Conservation (phyloP, 306 rosid genomes). For the Fragaria nilgerrensis region DNA sequence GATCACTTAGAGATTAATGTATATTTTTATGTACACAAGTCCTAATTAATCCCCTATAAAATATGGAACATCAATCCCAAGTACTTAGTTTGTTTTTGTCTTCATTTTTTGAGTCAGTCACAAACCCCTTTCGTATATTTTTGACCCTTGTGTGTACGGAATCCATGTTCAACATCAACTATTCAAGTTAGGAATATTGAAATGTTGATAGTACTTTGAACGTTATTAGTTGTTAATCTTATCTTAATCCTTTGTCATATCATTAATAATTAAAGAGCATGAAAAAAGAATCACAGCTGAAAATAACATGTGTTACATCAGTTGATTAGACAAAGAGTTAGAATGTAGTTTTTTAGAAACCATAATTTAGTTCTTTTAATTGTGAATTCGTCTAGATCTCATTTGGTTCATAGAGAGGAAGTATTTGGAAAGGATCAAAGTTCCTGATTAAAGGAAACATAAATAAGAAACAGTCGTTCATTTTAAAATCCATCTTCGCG, state of each 20-base stretch:
- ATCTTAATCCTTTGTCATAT: not conserved
- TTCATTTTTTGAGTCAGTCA: not conserved
- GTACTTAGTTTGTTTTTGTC: conserved; percentile 3
- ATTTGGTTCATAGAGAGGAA: too few relatives aligned
- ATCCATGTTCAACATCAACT: conserved; percentile 22
- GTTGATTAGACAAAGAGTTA: not conserved
- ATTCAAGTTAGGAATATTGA: conserved; percentile 31
- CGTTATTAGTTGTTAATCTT: not conserved
- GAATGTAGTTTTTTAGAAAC: too few relatives aligned
- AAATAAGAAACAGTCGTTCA: too few relatives aligned
- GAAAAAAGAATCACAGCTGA: not conserved
- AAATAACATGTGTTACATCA: not conserved
- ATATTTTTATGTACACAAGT: not conserved
- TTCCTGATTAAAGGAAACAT: too few relatives aligned
- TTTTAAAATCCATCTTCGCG: too few relatives aligned
- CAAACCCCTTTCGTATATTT: conserved; percentile 13
- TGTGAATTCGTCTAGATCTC: accelerated
- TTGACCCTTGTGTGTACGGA: conserved; percentile 39
- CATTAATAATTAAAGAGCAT: not conserved
- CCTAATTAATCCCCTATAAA: not conserved
- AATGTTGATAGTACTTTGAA: not conserved
- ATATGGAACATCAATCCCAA: conserved; percentile 1
- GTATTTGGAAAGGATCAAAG: too few relatives aligned
- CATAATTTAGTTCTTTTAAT: not conserved
- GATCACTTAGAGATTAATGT: not conserved